Conservation (phyloP, 2,329 filamentous ascomycete genomes). For the Fusarium nelsonii region DNA sequence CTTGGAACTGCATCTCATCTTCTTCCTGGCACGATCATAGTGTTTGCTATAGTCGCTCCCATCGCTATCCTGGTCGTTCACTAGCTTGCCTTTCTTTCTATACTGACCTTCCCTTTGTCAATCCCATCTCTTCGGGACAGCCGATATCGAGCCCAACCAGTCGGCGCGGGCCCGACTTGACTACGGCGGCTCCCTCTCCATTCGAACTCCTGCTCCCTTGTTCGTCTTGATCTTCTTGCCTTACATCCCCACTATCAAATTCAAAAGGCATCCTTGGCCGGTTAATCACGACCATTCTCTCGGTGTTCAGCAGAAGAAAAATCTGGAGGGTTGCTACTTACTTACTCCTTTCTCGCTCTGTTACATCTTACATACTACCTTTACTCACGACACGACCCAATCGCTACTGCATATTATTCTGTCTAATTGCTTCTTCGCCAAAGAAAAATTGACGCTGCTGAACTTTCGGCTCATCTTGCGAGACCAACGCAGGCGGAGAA, state of each 20-base stretch:
- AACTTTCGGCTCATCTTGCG: slow-evolving; percentile 39
- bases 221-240: slow-evolving; percentile 38
- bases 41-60: slow-evolving; percentile 12
- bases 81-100: slow-evolving; percentile 19
- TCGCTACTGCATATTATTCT: slow-evolving; percentile 37
- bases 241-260: slow-evolving; percentile 37
- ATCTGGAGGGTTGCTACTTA: slow-evolving; percentile 34
- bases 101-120: slow-evolving; percentile 42
- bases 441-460: slow-evolving; percentile 41
- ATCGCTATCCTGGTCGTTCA: not conserved
- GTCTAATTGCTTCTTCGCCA: slow-evolving; percentile 47
- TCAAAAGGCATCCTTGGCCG: slow-evolving; percentile 21
- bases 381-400: slow-evolving; percentile 36
- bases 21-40: slow-evolving; percentile 13
- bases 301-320: slow-evolving; percentile 32
- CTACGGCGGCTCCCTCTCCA: slow-evolving; percentile 35
- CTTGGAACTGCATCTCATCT: slow-evolving; percentile 18
- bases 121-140: slow-evolving; percentile 44
- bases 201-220: slow-evolving; percentile 39
- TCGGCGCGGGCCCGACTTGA: slow-evolving; percentile 45
- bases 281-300: slow-evolving; percentile 36
- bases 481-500: slow-evolving; percentile 53
- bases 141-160: slow-evolving; percentile 42
- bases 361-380: slow-evolving; percentile 22
- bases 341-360: slow-evolving; percentile 30